A percentile compares a stretch with the other conserved stretches of the same genome.
These are phyloP conservation scores for Aspergillus luchuensis DNA, from an alignment of 2,329 filamentous ascomycete genomes.

Conservation along the genomic window DNA sequence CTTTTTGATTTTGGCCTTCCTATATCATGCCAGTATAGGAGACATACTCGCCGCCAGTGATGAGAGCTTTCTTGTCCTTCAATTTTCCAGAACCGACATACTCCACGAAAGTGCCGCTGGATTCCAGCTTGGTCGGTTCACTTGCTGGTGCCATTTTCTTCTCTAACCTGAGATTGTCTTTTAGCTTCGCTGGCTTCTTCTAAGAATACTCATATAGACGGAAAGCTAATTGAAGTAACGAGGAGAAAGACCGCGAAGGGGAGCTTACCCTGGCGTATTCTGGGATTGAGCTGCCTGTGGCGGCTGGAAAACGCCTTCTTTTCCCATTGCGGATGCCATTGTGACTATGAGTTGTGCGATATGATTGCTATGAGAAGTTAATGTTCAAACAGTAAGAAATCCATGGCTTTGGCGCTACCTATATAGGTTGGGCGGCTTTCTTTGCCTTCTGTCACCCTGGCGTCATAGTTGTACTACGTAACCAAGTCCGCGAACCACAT, in stretches of 20 bases:
- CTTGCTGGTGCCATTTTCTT: slow-evolving; percentile 31
- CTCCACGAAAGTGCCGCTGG: slow-evolving; percentile 30
- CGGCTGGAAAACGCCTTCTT: slow-evolving; percentile 27
- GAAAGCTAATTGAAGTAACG: no score
- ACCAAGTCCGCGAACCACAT: not conserved
- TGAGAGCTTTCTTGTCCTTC: slow-evolving; percentile 54
- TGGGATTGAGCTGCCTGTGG: slow-evolving; percentile 28
- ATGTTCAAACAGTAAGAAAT: no score
- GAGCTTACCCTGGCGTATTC: slow-evolving; percentile 30
- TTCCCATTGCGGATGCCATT: slow-evolving; percentile 29
- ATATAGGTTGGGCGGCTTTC: not conserved
- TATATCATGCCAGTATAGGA: not conserved
- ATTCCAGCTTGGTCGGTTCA: slow-evolving; percentile 39
- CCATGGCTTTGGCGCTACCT: not conserved
- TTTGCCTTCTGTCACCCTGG: slow-evolving; percentile 23
- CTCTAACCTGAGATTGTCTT: slow-evolving; percentile 1
- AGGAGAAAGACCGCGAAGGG: not conserved
- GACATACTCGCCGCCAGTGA: slow-evolving; percentile 60
- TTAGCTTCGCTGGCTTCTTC: not conserved
- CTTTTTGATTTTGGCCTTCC: not conserved
- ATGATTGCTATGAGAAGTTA: not conserved
- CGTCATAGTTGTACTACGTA: slow-evolving; percentile 28
- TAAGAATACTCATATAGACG: not conserved
- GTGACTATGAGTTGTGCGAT: not conserved
- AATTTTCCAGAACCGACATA: slow-evolving; percentile 54